These are phyloP conservation scores for Saccharum spontaneum DNA, from an alignment of 176 grass and related monocot species.

Conservation along the genomic window DNA sequence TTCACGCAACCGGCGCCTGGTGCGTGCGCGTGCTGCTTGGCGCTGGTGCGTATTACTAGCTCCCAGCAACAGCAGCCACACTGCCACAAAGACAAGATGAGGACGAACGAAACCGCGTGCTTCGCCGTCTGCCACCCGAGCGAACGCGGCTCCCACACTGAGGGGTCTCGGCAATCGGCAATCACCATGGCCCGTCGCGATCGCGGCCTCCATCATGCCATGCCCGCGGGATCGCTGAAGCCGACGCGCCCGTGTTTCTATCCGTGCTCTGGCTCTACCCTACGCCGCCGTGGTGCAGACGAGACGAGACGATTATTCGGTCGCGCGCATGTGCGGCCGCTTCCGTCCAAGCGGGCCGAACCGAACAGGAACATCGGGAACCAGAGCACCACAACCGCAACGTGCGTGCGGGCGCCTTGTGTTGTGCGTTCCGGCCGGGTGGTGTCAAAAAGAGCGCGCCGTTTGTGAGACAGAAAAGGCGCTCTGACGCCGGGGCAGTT, in stretches of 20 bases:
- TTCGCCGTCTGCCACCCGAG: too few relatives aligned
- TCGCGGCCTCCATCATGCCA: background rate
- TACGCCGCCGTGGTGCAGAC: too few relatives aligned
- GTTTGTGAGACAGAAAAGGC: background rate
- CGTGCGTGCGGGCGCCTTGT: background rate
- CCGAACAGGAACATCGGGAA: background rate
- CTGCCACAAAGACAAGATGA: too few relatives aligned
- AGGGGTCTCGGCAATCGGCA: background rate
- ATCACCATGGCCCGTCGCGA: background rate
- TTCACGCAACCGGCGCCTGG: too few relatives aligned
- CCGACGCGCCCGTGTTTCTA: too few relatives aligned
- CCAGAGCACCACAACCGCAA: background rate
- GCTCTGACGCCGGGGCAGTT: background rate
- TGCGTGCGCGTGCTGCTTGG: background rate
- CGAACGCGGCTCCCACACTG: background rate
- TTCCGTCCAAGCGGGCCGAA: background rate
- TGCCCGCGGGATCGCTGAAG: too few relatives aligned
- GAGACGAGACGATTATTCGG: background rate
- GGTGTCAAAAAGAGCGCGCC: background rate
- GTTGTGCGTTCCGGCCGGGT: background rate
- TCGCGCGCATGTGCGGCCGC: background rate
- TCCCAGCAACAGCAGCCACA: background rate
- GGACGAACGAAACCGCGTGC: constrained; percentile 1
- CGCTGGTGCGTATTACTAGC: background rate
- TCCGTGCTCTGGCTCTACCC: too few relatives aligned